Percentiles rank a stretch among this genome's conserved stretches.
These are phyloP conservation scores for Thermomucor indicae-seudaticae DNA, from an alignment of 371 early-diverging fungal species.

Conservation along the genomic window DNA sequence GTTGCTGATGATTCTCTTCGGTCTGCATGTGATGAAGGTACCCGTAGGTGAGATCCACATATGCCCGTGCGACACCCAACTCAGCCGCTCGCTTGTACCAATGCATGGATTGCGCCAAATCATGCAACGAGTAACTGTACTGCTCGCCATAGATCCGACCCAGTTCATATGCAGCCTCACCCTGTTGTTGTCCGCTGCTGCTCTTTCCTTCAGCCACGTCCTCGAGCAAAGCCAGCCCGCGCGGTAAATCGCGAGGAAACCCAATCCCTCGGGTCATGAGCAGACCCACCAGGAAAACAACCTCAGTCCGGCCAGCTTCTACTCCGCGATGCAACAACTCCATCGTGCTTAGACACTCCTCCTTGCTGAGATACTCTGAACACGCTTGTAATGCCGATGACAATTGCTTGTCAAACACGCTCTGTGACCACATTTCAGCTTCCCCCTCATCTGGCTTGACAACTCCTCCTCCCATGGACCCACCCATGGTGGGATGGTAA, in stretches of 20 bases:
- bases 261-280: conserved; percentile 35
- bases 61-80: conserved; percentile 32
- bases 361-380: conserved; percentile 8
- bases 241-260: conserved; percentile 14
- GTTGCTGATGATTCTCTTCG: conserved; percentile 18
- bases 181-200: no score
- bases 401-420: conserved; percentile 41
- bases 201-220: conserved; percentile 27
- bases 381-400: conserved; percentile 20
- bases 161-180: conserved; percentile 38
- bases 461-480: background rate
- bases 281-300: conserved; percentile 32
- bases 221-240: conserved; percentile 20
- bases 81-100: conserved; percentile 38
- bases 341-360: conserved; percentile 8
- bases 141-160: conserved; percentile 41
- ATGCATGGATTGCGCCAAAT: conserved; percentile 19
- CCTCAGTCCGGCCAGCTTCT: background rate
- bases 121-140: conserved; percentile 29
- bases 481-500: conserved; percentile 14
- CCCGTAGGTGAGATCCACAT: conserved; percentile 38
- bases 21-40: conserved; percentile 25
- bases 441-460: conserved; percentile 18
- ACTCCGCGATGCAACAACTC: conserved; percentile 1
- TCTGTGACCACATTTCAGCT: conserved; percentile 36